Base-by-base conservation (phyloP, 1,284 basidiomycete species). In the Microbotryum intermedium region DNA sequence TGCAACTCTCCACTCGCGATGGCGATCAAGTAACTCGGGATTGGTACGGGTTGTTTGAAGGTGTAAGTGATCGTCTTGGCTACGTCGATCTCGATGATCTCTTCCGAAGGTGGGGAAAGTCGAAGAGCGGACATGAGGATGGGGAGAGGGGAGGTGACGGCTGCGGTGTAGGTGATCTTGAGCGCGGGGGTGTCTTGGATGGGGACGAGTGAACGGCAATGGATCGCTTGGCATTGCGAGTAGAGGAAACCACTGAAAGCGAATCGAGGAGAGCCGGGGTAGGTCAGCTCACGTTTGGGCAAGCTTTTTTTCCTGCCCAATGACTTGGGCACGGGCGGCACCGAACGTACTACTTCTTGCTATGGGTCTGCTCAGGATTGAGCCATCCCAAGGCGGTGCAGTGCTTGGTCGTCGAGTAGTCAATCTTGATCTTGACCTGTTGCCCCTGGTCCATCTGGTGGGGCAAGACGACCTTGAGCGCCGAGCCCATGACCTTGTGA, bases 321-420 rank as follows among this genome's bases (percentile, higher is more conserved):
- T 16, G 34, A 39, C 34, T 57, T 42, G 25, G 59, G 16, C 28
- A 34, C 29, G 50, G 49, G 55, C 46, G 43, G 52, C 30, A 47
- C 26, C 25, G 48, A 11, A 55, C 16, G 43, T 47, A 39, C 34
- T 39, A 39, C 34, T 39, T 8, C 59, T 42, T 50, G 10, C 26
- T 25, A 11, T 26, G n/a, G 3, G 74, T 82, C 60, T 71, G 88
- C 84, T 87, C 84, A 68, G 90, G 87, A 43, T 83, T 83, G 34
- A 97, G 81, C 91, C 93, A 98, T 62, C 94, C 93, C n/a, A 98
- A 78, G 1, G 93, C 90, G 13, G 84, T 88, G 73, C 85, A 87
- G 34, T 84, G 78, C 59, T 82, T 77, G 6, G 88, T 89, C 1
- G 92, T 94, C 43, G 80, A 79, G 74, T 91, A 91, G 49, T 69